Evolutionary conservation across 805 yeast species (phyloP).

Genomic region (Myxozyma vanderwaltii): DNA sequence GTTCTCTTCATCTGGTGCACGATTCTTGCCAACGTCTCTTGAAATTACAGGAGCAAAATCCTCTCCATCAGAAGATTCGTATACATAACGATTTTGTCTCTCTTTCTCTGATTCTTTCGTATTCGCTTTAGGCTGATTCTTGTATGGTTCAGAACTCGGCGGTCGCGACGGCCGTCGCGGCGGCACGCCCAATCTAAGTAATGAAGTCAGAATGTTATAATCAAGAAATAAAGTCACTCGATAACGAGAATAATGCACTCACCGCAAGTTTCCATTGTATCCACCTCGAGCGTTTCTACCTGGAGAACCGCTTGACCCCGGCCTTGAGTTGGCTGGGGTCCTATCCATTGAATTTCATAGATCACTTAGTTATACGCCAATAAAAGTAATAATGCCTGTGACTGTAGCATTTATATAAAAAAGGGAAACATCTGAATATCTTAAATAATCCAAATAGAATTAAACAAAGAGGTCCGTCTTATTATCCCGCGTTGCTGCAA

Average conservation of each 20-base stretch:
- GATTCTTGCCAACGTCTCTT: not conserved
- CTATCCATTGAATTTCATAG: not conserved
- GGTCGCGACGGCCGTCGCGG: too few species aligned
- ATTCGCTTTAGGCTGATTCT: not conserved
- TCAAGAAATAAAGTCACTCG: not conserved
- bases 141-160: not conserved
- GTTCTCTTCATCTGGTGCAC: not conserved
- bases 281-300: not conserved
- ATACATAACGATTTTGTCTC: not conserved
- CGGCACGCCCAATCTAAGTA: not conserved
- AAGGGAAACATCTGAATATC: too few species aligned
- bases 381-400: too few species aligned
- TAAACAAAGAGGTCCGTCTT: too few species aligned
- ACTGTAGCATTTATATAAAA: too few species aligned
- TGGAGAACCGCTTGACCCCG: not conserved
- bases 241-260: not conserved
- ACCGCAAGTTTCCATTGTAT: not conserved
- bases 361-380: too few species aligned
- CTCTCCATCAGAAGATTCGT: not conserved
- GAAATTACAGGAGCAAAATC: not conserved
- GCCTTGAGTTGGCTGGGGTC: not conserved
- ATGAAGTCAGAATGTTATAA: not conserved
- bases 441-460: too few species aligned
- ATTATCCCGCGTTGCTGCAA: too few species aligned
- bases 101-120: not conserved